phyloP scores from a whole-genome alignment of 371 early-diverging fungal genomes.

The Globomyces sp. region DNA sequence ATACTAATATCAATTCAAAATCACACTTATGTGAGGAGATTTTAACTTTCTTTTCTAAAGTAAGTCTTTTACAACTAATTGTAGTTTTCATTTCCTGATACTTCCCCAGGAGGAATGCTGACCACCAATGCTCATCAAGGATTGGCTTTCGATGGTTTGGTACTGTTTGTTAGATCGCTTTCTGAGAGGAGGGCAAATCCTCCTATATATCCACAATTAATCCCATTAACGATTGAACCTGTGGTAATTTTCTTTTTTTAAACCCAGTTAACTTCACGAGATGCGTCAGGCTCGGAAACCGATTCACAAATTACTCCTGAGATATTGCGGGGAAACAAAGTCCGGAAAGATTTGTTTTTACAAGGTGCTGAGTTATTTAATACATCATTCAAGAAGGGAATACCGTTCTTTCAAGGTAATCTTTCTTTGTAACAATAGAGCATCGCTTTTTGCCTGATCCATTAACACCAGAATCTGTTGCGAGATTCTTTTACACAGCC shows the following conservation, averaged over 20 bases:
- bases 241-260: no score
- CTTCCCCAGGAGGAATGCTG: conserved; percentile 63
- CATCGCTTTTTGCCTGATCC: conserved; percentile 44
- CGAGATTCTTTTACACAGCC: conserved; percentile 36
- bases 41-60: conserved; percentile 67
- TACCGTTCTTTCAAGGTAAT: conserved; percentile 64
- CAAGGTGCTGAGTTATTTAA: conserved; percentile 83
- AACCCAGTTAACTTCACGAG: no score
- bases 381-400: conserved; percentile 79
- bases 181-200: no score
- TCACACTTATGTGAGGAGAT: conserved; percentile 82
- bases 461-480: conserved; percentile 30
- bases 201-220: no score
- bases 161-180: conserved; percentile 57
- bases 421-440: conserved; percentile 21
- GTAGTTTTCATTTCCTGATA: conserved; percentile 72
- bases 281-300: no score
- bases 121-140: conserved; percentile 51
- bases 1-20: conserved; percentile 67
- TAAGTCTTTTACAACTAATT: conserved; percentile 25
- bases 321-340: conserved; percentile 33
- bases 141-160: conserved; percentile 75
- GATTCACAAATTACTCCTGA: conserved; percentile 15
- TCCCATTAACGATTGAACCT: no score
- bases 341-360: conserved; percentile 67